phyloP scores from a whole-genome alignment of 768 basidiomycete genomes.

The Podaxis mareebaensis region DNA sequence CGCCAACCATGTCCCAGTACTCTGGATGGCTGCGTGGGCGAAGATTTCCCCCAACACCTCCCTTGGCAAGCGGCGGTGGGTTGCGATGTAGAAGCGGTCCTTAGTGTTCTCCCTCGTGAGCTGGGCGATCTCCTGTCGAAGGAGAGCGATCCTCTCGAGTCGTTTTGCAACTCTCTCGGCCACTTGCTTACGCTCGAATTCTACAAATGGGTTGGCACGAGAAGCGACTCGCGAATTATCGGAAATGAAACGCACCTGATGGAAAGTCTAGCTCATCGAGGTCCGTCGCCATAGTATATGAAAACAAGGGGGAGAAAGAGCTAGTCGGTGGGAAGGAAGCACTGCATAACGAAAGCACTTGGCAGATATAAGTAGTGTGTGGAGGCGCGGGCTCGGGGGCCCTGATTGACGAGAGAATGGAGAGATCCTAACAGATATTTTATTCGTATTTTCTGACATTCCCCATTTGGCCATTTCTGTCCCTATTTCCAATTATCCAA shows the following conservation, averaged over 20 bases:
- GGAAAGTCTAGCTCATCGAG: conserved; percentile 1
- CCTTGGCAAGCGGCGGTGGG: conserved; percentile 14
- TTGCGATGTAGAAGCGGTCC: conserved; percentile 17
- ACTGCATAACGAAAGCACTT: not conserved
- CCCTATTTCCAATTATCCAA: not conserved
- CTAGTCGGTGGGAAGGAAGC: not conserved
- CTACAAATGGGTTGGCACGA: conserved; percentile 11
- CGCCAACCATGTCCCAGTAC: conserved; percentile 12
- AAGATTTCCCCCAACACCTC: conserved; percentile 17
- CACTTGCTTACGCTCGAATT: conserved; percentile 1
- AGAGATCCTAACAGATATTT: not conserved
- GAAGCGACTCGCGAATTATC: conserved; percentile 1
- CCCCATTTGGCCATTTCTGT: not conserved
- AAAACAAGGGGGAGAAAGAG: not conserved
- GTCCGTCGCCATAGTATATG: not conserved
- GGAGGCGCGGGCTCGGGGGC: not conserved
- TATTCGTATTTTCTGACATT: not conserved
- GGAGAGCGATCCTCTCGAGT: conserved; percentile 4
- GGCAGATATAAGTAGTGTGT: conserved; percentile 8
- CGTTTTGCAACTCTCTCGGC: conserved; percentile 7
- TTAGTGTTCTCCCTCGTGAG: conserved; percentile 10
- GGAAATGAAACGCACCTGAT: conserved; percentile 14
- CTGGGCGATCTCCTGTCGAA: conserved; percentile 12
- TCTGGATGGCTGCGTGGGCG: not conserved
- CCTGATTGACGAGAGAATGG: conserved; percentile 10